These are phyloP conservation scores for Trebouxiophyceae sp. DNA, from an alignment of 163 green algal genomes.

Conservation along the genomic window DNA sequence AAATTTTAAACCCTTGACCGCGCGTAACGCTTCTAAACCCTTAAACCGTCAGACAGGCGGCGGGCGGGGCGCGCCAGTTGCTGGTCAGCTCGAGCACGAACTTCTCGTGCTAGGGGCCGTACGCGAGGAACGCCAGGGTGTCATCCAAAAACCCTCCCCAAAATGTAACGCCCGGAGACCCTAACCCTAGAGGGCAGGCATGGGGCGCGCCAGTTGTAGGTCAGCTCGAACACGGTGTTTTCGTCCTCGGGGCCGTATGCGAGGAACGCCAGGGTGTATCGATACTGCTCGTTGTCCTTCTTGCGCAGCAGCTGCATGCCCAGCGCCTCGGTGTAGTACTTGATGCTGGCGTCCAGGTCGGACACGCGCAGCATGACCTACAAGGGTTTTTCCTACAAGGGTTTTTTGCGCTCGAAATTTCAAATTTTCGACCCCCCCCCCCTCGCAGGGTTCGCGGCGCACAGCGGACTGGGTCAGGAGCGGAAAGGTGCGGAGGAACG, in stretches of 20 bases:
- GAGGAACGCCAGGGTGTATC: constrained; percentile 76
- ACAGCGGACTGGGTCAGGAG: too few relatives aligned
- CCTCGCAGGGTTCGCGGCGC: too few relatives aligned
- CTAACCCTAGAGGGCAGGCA: too few relatives aligned
- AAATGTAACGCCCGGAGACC: too few relatives aligned
- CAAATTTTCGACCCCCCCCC: too few relatives aligned
- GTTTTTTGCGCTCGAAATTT: too few relatives aligned
- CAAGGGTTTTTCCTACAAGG: too few relatives aligned
- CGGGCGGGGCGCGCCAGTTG: constrained; percentile 73
- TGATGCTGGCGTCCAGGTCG: constrained; percentile 60
- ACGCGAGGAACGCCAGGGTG: constrained; percentile 72
- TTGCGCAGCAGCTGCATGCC: constrained; percentile 56
- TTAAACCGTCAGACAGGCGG: too few relatives aligned
- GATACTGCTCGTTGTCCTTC: constrained; percentile 64
- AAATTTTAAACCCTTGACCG: too few relatives aligned
- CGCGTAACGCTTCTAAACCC: too few relatives aligned
- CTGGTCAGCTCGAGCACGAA: constrained; percentile 86
- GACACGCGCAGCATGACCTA: constrained; percentile 88
- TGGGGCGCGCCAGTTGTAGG: constrained; percentile 80
- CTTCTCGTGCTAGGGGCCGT: constrained; percentile 60
- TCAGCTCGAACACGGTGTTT: constrained; percentile 76
- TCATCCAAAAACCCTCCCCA: too few relatives aligned
- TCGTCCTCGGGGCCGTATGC: constrained; percentile 69
- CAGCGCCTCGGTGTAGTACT: constrained; percentile 60
- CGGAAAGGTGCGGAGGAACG: too few relatives aligned